These are phyloP conservation scores for Teratosphaeriaceae sp. DNA, from an alignment of 2,329 filamentous ascomycete species.

Conservation along the genomic window DNA sequence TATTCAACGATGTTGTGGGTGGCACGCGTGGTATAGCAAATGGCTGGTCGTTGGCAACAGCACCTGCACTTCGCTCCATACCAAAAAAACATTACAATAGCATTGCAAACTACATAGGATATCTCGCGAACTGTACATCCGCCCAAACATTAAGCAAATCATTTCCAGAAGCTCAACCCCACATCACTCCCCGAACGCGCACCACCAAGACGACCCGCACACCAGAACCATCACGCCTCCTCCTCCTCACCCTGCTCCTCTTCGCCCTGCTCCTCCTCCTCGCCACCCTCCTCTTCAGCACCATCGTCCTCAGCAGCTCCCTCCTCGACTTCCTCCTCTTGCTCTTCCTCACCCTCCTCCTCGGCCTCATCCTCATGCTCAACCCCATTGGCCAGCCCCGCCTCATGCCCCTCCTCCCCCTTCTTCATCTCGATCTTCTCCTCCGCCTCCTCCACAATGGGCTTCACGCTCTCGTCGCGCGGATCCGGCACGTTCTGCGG, in stretches of 20 bases:
- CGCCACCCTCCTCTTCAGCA: neutral
- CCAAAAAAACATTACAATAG: neutral
- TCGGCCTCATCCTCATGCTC: slow-evolving; percentile 12
- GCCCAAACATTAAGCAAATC: neutral
- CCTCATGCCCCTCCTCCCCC: slow-evolving; percentile 20
- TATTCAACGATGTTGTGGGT: neutral
- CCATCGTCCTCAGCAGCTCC: neutral
- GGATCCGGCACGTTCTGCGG: slow-evolving; percentile 44
- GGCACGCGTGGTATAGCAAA: neutral
- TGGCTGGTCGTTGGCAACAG: no score
- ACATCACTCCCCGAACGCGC: neutral
- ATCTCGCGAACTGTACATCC: neutral
- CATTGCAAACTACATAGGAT: neutral
- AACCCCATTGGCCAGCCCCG: slow-evolving; percentile 10
- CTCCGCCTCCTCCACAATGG: slow-evolving; percentile 29
- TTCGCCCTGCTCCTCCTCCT: neutral
- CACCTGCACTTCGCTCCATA: no score
- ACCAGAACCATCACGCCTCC: slow-evolving; percentile 3
- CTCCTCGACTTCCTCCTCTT: slow-evolving; percentile 3
- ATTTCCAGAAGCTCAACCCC: neutral
- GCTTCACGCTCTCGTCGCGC: slow-evolving; percentile 37
- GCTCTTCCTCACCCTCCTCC: slow-evolving; percentile 6
- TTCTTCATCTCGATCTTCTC: slow-evolving; percentile 30
- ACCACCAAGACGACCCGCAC: neutral
- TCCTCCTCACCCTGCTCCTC: slow-evolving; percentile 4